Evolutionary conservation across 805 yeast species (phyloP).

Genomic region (Saturnispora kantuleensis): DNA sequence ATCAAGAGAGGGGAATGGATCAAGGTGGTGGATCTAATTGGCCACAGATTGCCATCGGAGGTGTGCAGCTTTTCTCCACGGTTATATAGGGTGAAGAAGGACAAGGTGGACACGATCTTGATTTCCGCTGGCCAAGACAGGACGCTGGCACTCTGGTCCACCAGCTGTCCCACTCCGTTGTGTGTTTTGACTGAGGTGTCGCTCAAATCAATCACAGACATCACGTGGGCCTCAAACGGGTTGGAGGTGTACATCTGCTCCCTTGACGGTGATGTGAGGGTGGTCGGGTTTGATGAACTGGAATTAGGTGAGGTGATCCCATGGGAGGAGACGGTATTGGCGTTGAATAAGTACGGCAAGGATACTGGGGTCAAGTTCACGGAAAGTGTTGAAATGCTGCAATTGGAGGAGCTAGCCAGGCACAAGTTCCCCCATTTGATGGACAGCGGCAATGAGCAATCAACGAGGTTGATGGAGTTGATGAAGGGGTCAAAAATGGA

Average conservation of each 20-base stretch:
- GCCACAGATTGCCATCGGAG: constrained; percentile 81
- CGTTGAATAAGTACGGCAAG: constrained; percentile 77
- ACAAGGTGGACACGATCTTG: constrained; percentile 43
- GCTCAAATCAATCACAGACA: constrained; percentile 72
- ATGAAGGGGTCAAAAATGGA: constrained; percentile 24
- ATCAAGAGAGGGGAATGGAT: constrained; percentile 77
- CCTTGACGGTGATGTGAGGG: constrained; percentile 73
- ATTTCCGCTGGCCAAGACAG: constrained; percentile 97
- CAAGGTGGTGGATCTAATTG: constrained; percentile 61
- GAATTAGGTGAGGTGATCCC: constrained; percentile 59
- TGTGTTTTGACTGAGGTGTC: constrained; percentile 71
- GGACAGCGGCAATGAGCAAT: constrained; percentile 2
- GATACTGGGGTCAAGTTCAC: constrained; percentile 82
- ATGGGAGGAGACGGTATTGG: constrained; percentile 53
- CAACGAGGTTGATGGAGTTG: constrained; percentile 31
- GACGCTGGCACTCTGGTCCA: constrained; percentile 81
- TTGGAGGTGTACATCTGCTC: constrained; percentile 63
- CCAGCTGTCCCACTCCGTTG: constrained; percentile 64
- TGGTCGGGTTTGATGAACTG: constrained; percentile 48
- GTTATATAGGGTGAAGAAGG: constrained; percentile 35
- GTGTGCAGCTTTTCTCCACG: constrained; percentile 70
- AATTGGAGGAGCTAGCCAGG: constrained; percentile 56
- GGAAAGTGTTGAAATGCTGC: constrained; percentile 72
- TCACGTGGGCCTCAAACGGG: constrained; percentile 85
- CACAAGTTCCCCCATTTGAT: constrained; percentile 3